Conservation (phyloP, 768 basidiomycete genomes). For the Neoboletus subvelutipes region DNA sequence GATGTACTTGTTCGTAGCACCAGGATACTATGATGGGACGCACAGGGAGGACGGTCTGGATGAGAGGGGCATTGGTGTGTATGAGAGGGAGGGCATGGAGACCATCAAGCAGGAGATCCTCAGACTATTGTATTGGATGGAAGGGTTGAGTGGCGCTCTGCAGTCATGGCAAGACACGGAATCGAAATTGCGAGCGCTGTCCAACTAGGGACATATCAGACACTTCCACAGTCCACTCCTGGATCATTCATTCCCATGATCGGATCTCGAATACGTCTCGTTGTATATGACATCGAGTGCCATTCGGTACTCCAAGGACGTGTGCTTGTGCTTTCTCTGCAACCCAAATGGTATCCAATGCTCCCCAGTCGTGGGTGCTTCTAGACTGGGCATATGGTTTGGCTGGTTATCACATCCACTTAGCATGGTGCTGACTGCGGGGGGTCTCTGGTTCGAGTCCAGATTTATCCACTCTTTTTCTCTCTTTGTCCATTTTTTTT, state of each 20-base stretch:
- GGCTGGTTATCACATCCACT: conserved; percentile 43
- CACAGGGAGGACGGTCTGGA: conserved; percentile 8
- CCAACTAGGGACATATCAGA: background rate
- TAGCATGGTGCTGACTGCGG: conserved; percentile 37
- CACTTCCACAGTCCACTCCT: too few relatives aligned
- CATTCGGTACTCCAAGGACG: too few relatives aligned
- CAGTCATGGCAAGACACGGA: conserved; percentile 21
- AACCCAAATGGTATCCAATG: too few relatives aligned
- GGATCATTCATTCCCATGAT: too few relatives aligned
- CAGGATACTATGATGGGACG: conserved; percentile 25
- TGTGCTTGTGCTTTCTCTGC: too few relatives aligned
- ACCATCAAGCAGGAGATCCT: conserved; percentile 9
- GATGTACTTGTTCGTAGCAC: conserved; percentile 20
- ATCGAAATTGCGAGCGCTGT: background rate
- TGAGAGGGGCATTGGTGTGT: conserved; percentile 3
- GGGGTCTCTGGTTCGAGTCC: conserved; percentile 43
- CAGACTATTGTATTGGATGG: conserved; percentile 18
- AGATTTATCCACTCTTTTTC: conserved; percentile 39
- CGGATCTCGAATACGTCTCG: too few relatives aligned
- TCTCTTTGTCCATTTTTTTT: too few relatives aligned
- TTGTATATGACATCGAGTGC: too few relatives aligned
- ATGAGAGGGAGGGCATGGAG: conserved; percentile 21
- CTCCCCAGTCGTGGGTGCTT: too few relatives aligned
- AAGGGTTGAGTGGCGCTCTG: conserved; percentile 5
- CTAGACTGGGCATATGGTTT: conserved; percentile 35